A percentile compares a stretch with the other conserved stretches of the same genome.
These are phyloP conservation scores for Nidularia sp. DNA, from an alignment of 768 basidiomycete species.

Conservation along the genomic window DNA sequence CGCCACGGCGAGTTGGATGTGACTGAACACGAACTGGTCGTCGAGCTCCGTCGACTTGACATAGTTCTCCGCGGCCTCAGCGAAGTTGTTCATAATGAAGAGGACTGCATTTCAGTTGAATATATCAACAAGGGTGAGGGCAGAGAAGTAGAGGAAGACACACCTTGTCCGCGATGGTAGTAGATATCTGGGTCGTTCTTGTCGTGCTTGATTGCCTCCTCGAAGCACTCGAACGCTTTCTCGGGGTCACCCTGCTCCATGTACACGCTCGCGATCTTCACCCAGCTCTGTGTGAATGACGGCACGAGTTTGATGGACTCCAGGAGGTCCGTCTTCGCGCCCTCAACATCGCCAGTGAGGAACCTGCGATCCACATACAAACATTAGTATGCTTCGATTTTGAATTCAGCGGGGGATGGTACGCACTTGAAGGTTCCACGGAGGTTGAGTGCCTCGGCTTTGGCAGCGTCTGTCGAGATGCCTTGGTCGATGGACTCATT, in stretches of 20 bases:
- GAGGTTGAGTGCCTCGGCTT: conserved; percentile 88
- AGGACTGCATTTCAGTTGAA: conserved; percentile 47
- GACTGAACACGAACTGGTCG: conserved; percentile 87
- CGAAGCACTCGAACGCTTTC: conserved; percentile 88
- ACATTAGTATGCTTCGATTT: background rate
- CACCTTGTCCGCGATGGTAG: conserved; percentile 97
- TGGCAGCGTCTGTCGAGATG: conserved; percentile 67
- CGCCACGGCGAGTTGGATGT: conserved; percentile 96
- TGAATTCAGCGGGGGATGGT: background rate
- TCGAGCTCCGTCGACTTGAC: conserved; percentile 86
- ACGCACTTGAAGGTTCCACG: conserved; percentile 93
- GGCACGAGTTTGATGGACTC: conserved; percentile 68
- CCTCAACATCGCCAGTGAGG: conserved; percentile 77
- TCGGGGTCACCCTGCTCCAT: conserved; percentile 90
- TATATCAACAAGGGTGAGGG: too few species aligned
- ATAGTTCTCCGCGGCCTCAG: conserved; percentile 86
- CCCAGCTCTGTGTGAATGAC: conserved; percentile 79
- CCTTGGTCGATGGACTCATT: conserved; percentile 88
- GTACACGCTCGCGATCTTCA: conserved; percentile 95
- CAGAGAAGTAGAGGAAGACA: conserved; percentile 8
- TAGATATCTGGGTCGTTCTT: conserved; percentile 90
- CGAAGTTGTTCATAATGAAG: conserved; percentile 92
- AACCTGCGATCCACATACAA: conserved; percentile 47
- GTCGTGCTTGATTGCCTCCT: conserved; percentile 80
- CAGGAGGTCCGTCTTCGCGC: conserved; percentile 81